Conservation (phyloP, 2,329 filamentous ascomycete species). For the Camillea tinctor region DNA sequence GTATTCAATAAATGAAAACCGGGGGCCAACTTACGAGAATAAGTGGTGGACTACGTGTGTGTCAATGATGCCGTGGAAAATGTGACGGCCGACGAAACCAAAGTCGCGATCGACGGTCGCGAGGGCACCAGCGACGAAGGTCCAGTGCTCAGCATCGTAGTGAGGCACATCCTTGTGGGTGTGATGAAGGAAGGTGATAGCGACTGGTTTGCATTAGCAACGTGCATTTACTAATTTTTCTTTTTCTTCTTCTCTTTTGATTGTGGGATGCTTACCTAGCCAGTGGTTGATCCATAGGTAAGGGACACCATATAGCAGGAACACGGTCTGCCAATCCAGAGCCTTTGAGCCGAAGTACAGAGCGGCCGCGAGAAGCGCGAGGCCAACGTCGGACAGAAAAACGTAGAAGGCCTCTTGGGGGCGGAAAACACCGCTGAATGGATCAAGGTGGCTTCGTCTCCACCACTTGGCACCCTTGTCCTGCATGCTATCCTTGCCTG, state of each 20-base stretch:
- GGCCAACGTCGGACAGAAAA: conserved; percentile 58
- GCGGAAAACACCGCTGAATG: conserved; percentile 60
- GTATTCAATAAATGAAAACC: not conserved
- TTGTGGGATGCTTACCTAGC: conserved; percentile 50
- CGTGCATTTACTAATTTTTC: too few relatives aligned
- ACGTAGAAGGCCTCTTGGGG: conserved; percentile 56
- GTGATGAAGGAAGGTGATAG: conserved; percentile 75
- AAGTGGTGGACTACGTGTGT: conserved; percentile 57
- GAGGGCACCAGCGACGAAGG: conserved; percentile 60
- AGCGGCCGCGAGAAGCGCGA: conserved; percentile 47
- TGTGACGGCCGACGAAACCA: conserved; percentile 61
- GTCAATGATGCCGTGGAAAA: conserved; percentile 66
- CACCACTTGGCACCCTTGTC: conserved; percentile 40
- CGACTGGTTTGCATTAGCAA: conserved; percentile 46
- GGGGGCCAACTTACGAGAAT: conserved; percentile 39
- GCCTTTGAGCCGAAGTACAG: conserved; percentile 52
- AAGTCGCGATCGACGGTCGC: conserved; percentile 65
- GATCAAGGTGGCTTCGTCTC: conserved; percentile 58
- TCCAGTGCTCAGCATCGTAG: conserved; percentile 59
- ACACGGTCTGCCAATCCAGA: conserved; percentile 56
- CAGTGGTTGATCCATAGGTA: conserved; percentile 72
- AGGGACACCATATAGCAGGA: conserved; percentile 60
- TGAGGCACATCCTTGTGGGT: conserved; percentile 58
- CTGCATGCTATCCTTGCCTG: conserved; percentile 49
- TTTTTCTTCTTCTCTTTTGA: not conserved